A percentile compares a stretch with the other conserved stretches of the same genome.
These are phyloP conservation scores for Saccharomyces eubayanus DNA, from an alignment of 805 yeast species.

Conservation along the genomic window DNA sequence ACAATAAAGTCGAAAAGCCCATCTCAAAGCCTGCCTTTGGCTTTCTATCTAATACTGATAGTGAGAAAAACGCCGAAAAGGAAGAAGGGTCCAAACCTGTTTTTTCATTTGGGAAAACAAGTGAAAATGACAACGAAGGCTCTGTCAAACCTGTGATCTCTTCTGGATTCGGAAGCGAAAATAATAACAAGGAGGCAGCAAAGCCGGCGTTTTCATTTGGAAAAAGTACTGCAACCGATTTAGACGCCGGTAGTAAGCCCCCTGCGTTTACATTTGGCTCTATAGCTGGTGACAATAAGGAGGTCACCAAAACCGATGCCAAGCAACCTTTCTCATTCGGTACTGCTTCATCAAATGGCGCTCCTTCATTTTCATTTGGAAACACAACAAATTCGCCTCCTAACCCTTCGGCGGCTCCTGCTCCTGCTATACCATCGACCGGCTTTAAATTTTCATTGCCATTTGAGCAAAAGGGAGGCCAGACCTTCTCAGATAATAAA, in stretches of 20 bases:
- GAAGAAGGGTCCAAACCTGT: slow-evolving; percentile 5
- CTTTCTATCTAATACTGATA: slow-evolving; percentile 14
- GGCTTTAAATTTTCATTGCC: slow-evolving; percentile 31
- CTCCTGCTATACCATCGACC: slow-evolving; percentile 20
- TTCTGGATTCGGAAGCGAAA: slow-evolving; percentile 10
- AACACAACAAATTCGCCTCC: slow-evolving; percentile 13
- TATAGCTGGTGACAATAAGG: background rate
- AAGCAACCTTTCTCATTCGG: slow-evolving; percentile 29
- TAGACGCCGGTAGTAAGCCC: background rate
- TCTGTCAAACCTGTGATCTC: slow-evolving; percentile 18
- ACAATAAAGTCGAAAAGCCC: background rate
- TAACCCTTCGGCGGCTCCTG: slow-evolving; percentile 3
- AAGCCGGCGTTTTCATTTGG: slow-evolving; percentile 16
- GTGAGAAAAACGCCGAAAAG: background rate
- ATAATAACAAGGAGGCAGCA: slow-evolving; percentile 3
- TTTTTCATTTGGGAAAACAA: background rate
- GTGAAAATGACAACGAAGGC: slow-evolving; percentile 4
- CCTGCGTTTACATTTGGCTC: slow-evolving; percentile 14
- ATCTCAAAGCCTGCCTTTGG: slow-evolving; percentile 16
- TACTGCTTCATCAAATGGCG: slow-evolving; percentile 9
- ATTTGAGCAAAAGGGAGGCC: slow-evolving; percentile 20
- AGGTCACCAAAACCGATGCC: slow-evolving; percentile 3
- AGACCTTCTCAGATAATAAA: slow-evolving; percentile 11
- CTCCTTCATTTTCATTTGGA: slow-evolving; percentile 25
- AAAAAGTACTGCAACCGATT: background rate